Percentiles rank a stretch among this genome's conserved stretches.
phyloP scores from a whole-genome alignment of 2,329 filamentous ascomycete species.

The Claviceps spartinae region DNA sequence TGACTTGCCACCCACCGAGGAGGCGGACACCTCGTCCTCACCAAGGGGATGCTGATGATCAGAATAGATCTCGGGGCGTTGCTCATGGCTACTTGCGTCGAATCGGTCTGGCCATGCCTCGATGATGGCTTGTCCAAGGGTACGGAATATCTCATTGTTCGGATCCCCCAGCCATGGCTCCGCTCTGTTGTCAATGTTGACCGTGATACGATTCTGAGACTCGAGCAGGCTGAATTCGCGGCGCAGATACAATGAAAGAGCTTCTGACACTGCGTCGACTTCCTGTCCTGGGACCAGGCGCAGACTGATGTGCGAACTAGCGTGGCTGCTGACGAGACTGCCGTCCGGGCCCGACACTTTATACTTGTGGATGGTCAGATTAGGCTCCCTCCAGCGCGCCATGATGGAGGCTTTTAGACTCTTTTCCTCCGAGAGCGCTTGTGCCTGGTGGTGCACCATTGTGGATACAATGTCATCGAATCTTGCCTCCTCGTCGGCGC shows the following conservation, averaged over 20 bases:
- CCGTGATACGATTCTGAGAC: conserved; percentile 65
- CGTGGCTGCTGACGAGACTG: conserved; percentile 80
- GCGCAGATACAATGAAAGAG: conserved; percentile 53
- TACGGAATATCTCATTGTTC: conserved; percentile 79
- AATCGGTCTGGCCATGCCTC: conserved; percentile 62
- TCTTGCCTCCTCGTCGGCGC: conserved; percentile 59
- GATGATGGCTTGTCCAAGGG: conserved; percentile 72
- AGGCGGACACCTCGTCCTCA: not conserved
- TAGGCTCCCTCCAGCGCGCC: conserved; percentile 90
- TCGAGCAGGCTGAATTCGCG: conserved; percentile 60
- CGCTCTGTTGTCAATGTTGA: conserved; percentile 83
- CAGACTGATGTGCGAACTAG: conserved; percentile 77
- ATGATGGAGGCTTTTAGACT: conserved; percentile 68
- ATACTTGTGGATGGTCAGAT: conserved; percentile 84
- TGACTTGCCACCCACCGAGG: conserved; percentile 2
- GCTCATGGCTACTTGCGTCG: conserved; percentile 9
- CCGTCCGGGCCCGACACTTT: conserved; percentile 86
- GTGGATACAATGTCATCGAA: conserved; percentile 76
- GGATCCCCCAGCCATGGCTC: conserved; percentile 95
- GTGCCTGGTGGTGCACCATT: conserved; percentile 57
- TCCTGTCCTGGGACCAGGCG: conserved; percentile 91
- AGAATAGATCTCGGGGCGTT: no score
- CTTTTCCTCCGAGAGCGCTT: conserved; percentile 43
- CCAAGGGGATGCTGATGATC: no score
- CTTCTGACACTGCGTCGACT: conserved; percentile 58